A percentile compares a stretch with the other conserved stretches of the same genome.
These are phyloP conservation scores for Apiotrichum mycotoxinovorans DNA, from an alignment of 1,284 basidiomycete genomes.

Conservation along the genomic window DNA sequence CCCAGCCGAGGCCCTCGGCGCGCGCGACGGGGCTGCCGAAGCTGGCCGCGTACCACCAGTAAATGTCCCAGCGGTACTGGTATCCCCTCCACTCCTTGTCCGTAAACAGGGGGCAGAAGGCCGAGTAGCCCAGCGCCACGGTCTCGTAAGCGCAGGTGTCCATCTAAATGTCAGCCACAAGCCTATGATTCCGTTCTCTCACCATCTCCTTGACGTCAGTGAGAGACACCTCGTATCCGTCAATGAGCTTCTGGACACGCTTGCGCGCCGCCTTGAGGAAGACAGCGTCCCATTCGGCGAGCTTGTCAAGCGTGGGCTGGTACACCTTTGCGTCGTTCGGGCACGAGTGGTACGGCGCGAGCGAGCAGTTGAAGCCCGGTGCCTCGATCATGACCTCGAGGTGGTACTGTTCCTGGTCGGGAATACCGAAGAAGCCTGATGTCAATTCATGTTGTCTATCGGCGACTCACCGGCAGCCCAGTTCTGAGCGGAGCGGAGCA, in stretches of 20 bases:
- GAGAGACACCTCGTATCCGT: constrained; percentile 65
- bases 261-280: constrained; percentile 66
- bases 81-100: constrained; percentile 65
- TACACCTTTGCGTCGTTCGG: constrained; percentile 28
- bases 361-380: constrained; percentile 52
- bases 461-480: constrained; percentile 47
- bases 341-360: constrained; percentile 51
- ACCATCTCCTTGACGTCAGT: constrained; percentile 59
- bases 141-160: constrained; percentile 42
- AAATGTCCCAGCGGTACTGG: constrained; percentile 55
- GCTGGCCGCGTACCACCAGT: constrained; percentile 50
- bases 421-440: constrained; percentile 50
- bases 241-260: constrained; percentile 60
- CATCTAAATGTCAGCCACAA: constrained; percentile 9
- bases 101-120: constrained; percentile 60
- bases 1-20: constrained; percentile 51
- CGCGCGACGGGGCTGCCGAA: constrained; percentile 48
- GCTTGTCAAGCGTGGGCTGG: constrained; percentile 20
- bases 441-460: not conserved
- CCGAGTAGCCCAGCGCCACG: constrained; percentile 52
- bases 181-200: constrained; percentile 54
- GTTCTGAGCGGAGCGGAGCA: constrained; percentile 52
- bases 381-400: constrained; percentile 52
- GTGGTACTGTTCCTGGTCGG: constrained; percentile 49
- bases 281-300: constrained; percentile 60